phyloP scores from a whole-genome alignment of 768 basidiomycete genomes.

The Dacryopinax spathularia region DNA sequence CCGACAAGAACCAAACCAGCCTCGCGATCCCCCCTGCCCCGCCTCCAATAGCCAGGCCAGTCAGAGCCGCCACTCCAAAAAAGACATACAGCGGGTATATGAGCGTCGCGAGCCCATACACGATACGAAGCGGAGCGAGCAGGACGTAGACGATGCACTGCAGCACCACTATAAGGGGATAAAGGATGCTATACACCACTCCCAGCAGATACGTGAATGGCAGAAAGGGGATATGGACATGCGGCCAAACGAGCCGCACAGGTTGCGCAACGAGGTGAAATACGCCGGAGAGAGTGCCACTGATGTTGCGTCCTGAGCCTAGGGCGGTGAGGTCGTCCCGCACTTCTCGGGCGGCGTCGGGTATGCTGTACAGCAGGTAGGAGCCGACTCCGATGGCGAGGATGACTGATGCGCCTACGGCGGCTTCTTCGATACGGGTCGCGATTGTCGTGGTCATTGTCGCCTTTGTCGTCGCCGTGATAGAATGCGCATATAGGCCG shows the following conservation, averaged over 20 bases:
- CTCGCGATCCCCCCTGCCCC: not conserved
- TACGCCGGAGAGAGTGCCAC: not conserved
- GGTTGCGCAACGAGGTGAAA: not conserved
- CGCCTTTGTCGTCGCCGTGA: too few species aligned
- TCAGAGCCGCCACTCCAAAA: not conserved
- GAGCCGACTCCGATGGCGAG: not conserved
- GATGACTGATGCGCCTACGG: not conserved
- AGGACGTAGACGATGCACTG: not conserved
- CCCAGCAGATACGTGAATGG: not conserved
- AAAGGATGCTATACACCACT: not conserved
- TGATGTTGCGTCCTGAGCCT: not conserved
- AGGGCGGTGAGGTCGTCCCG: not conserved
- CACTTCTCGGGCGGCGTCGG: not conserved
- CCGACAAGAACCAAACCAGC: not conserved
- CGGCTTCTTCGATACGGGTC: not conserved
- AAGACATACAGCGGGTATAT: not conserved
- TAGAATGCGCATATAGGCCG: too few species aligned
- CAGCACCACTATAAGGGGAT: not conserved
- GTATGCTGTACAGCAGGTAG: not conserved
- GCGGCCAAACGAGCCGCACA: not conserved
- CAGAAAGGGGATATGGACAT: not conserved
- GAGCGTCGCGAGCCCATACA: not conserved
- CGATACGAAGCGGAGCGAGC: not conserved
- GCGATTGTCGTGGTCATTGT: not conserved
- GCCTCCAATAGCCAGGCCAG: not conserved